A percentile compares a stretch with the other conserved stretches of the same genome.
These are phyloP conservation scores for Astrocystis sublimbata DNA, from an alignment of 495 filamentous ascomycete species.

Conservation along the genomic window DNA sequence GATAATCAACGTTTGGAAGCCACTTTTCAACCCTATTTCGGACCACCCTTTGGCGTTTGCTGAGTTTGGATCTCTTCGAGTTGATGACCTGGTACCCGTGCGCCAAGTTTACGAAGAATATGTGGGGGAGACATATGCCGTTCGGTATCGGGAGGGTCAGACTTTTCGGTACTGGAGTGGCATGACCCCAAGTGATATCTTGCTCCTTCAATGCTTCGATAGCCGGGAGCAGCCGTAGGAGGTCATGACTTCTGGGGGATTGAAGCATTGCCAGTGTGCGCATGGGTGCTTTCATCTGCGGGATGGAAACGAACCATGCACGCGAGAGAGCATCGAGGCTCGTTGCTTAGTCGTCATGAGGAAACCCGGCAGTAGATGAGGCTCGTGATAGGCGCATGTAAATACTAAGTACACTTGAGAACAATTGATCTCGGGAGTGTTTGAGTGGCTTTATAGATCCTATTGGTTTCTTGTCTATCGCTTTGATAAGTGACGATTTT, in stretches of 20 bases:
- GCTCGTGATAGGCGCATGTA: background rate
- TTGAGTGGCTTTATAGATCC: background rate
- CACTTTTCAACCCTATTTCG: background rate
- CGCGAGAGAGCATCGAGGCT: constrained; percentile 1
- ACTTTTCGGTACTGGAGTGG: background rate
- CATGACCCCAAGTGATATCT: background rate
- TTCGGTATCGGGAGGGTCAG: background rate
- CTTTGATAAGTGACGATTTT: no score
- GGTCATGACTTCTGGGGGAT: background rate
- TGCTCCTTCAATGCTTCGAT: background rate
- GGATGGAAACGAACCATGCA: background rate
- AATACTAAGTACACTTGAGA: no score
- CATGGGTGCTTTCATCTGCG: background rate
- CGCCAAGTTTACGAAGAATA: background rate
- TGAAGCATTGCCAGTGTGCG: background rate
- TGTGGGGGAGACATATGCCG: background rate
- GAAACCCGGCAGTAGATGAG: background rate
- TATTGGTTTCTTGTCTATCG: no score
- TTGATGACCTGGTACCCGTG: background rate
- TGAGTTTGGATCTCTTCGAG: background rate
- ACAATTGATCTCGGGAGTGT: background rate
- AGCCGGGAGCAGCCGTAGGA: background rate
- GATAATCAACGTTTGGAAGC: constrained; percentile 4
- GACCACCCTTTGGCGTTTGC: background rate
- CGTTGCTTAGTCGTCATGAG: background rate